These are phyloP conservation scores for Arabidopsis arenosa DNA, from an alignment of 345 rosid genomes.

Conservation along the genomic window DNA sequence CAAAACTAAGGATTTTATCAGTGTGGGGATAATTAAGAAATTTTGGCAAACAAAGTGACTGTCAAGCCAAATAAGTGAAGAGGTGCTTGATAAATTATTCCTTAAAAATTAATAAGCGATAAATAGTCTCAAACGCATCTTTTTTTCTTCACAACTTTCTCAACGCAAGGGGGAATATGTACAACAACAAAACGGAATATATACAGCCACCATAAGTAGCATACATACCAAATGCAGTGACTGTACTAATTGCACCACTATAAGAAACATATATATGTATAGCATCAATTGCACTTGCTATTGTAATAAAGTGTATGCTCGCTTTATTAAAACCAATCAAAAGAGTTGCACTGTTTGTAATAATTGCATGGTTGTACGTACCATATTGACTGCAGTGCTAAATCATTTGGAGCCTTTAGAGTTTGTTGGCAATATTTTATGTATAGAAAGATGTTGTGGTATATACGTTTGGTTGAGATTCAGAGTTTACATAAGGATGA, in stretches of 20 bases:
- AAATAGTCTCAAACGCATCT: slow-evolving; percentile 12
- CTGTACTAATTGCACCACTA: not conserved
- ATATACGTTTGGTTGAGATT: slow-evolving; percentile 7
- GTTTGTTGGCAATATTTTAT: no score
- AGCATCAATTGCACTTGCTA: not conserved
- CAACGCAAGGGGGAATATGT: not conserved
- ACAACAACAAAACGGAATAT: not conserved
- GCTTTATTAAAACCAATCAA: not conserved
- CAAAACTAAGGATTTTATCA: not conserved
- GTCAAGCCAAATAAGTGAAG: no score
- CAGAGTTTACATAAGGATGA: not conserved
- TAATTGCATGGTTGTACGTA: not conserved
- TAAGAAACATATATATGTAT: not conserved
- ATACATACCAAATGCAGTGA: not conserved
- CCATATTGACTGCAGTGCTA: not conserved
- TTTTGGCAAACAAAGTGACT: not conserved
- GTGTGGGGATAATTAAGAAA: not conserved
- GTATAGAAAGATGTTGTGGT: not conserved
- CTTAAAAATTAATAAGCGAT: not conserved
- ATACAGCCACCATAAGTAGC: not conserved
- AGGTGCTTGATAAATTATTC: not conserved
- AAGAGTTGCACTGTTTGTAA: not conserved
- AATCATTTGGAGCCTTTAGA: not conserved
- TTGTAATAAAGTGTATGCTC: not conserved
- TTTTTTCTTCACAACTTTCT: not conserved